Conservation (phyloP, 2,329 filamentous ascomycete species). For the Capronia epimyces region DNA sequence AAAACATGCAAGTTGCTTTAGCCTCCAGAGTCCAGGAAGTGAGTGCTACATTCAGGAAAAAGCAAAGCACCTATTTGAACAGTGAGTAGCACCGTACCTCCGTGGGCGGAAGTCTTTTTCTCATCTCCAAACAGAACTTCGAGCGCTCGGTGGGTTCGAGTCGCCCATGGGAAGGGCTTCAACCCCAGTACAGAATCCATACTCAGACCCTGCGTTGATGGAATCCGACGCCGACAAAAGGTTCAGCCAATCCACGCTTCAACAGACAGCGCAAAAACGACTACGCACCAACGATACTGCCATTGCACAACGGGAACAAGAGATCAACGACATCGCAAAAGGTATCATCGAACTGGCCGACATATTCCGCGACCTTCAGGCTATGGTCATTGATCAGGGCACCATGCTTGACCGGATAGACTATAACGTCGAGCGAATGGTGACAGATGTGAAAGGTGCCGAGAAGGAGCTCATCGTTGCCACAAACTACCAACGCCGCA, state of each 20-base stretch:
- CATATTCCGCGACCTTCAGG: conserved; percentile 92
- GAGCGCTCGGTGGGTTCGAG: conserved; percentile 61
- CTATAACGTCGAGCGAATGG: conserved; percentile 96
- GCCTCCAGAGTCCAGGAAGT: conserved; percentile 85
- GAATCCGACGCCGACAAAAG: conserved; percentile 92
- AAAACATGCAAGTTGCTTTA: conserved; percentile 88
- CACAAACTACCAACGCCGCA: conserved; percentile 79
- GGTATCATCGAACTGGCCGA: conserved; percentile 96
- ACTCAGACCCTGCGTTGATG: conserved; percentile 78
- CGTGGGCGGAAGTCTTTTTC: not conserved
- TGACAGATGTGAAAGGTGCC: conserved; percentile 84
- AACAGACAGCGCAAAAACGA: conserved; percentile 63
- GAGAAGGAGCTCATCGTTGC: conserved; percentile 77
- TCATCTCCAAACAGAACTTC: conserved; percentile 55
- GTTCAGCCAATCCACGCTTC: conserved; percentile 82
- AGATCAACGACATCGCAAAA: conserved; percentile 96
- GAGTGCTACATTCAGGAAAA: conserved; percentile 89
- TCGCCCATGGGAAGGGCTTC: conserved; percentile 42
- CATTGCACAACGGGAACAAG: conserved; percentile 86
- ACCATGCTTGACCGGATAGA: conserved; percentile 92
- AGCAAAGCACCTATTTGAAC: conserved; percentile 92
- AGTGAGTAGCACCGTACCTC: conserved; percentile 51
- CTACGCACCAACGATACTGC: conserved; percentile 67
- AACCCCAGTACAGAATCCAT: conserved; percentile 56
- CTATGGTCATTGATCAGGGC: conserved; percentile 89